Base-by-base conservation (phyloP, 2,329 filamentous ascomycete species). In the Gliomastix tumulicola region DNA sequence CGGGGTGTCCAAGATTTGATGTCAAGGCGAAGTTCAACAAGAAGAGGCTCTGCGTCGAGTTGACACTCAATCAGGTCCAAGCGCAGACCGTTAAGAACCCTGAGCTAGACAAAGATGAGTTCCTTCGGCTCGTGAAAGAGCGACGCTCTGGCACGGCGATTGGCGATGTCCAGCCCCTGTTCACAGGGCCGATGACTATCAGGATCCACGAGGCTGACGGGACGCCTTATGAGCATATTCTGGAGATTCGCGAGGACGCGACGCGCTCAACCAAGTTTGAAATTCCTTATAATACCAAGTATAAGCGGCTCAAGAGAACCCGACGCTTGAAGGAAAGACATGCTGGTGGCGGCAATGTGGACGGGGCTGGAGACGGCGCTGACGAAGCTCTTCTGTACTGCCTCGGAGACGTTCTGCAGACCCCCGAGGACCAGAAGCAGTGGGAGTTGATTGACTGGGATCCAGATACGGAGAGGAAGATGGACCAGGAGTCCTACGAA, bases 241-340 rank as follows among this genome's bases (percentile, higher is more conserved):
- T 97, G 21, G 88, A 96, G 50, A 94, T 98, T 54, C 88, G 88
- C 41, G 88, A 96, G 47, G 82, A 83, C 20, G 76, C 79, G 12
- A 86, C 84, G 3, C 87, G 84, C 48, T 67, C 66, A 2, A 71
- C 71, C 18, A 92, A 85, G 54, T 85, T 97, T 41, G 89, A 96
- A 43, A 96, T 98, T 42, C 89, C 90, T 1, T 98, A 98, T 63
- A 97, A 97, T 51, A 98, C 92, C 1, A 98, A 98, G 57, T 98
- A 98, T 65, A 98, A 97, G 65, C 82, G 94, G 8, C 71, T 98
- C 4, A 98, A 98, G 67, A 74, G 89, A 32, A 96, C 85, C 41
- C 78, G 84, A 31, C 72, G 85, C 21, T 79, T 90, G 55, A 88
- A 88, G 55, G 87, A 94, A 56, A 79, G 86, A 41, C 79, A 66